phyloP scores from a whole-genome alignment of 129 eudicot species.

The Calendula officinalis region DNA sequence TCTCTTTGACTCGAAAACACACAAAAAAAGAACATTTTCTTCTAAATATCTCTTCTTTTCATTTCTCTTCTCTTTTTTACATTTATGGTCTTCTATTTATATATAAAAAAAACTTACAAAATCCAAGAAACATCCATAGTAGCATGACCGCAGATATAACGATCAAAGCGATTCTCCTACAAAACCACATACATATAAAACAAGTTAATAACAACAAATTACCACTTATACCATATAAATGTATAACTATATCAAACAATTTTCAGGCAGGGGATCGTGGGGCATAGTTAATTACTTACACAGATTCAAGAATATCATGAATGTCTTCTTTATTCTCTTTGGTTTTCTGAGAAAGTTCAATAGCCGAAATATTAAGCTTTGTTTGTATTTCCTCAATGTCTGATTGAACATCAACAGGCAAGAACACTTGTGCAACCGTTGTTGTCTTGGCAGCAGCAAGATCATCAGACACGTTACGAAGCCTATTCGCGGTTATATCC shows the following conservation, averaged over 20 bases:
- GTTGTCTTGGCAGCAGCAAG: slow-evolving; percentile 81
- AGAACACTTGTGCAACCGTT: slow-evolving; percentile 55
- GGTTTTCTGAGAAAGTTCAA: slow-evolving; percentile 54
- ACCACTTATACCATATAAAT: not conserved
- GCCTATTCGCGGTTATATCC: slow-evolving; percentile 54
- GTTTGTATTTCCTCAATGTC: slow-evolving; percentile 66
- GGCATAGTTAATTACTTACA: slow-evolving; percentile 41
- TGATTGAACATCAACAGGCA: slow-evolving; percentile 65
- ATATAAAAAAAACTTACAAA: slow-evolving; percentile 47
- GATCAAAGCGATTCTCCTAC: slow-evolving; percentile 83
- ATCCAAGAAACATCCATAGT: slow-evolving; percentile 74
- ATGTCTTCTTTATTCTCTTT: slow-evolving; percentile 60
- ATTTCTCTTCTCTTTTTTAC: no score
- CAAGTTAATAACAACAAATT: not conserved
- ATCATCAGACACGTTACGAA: slow-evolving; percentile 72
- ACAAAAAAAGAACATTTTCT: no score
- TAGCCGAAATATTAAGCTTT: slow-evolving; percentile 68
- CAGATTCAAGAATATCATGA: slow-evolving; percentile 45
- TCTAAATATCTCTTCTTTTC: no score
- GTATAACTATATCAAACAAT: not conserved
- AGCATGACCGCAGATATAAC: slow-evolving; percentile 84
- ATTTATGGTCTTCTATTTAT: no score
- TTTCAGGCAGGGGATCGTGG: not conserved
- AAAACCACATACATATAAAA: slow-evolving; percentile 22
- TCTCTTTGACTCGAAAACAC: no score